These are phyloP conservation scores for Phytophthora idaei DNA, from an alignment of 352 stramenopile genomes.

Conservation along the genomic window DNA sequence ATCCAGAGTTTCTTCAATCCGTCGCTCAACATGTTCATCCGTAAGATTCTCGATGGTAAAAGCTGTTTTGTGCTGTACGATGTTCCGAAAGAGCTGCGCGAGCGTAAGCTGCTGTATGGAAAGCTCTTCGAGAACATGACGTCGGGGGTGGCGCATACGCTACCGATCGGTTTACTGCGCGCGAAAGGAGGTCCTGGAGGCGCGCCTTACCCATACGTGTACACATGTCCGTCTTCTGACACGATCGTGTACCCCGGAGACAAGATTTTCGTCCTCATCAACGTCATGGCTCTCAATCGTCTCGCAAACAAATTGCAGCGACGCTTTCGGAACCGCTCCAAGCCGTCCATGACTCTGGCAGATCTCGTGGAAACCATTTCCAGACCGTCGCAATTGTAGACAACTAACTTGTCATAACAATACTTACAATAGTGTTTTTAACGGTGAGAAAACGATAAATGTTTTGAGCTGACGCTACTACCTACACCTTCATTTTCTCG, in stretches of 20 bases:
- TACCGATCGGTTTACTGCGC: constrained; percentile 82
- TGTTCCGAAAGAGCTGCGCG: constrained; percentile 61
- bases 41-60: constrained; percentile 83
- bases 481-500: not conserved
- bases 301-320: constrained; percentile 82
- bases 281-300: constrained; percentile 72
- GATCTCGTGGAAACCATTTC: constrained; percentile 33
- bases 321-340: constrained; percentile 56
- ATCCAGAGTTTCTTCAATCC: constrained; percentile 91
- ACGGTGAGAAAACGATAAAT: too few relatives aligned
- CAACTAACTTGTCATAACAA: not conserved
- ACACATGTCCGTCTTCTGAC: constrained; percentile 71
- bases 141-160: constrained; percentile 60
- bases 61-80: constrained; percentile 88
- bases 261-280: constrained; percentile 86
- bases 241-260: constrained; percentile 71
- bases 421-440: too few relatives aligned
- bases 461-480: too few relatives aligned
- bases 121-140: constrained; percentile 85
- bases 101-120: constrained; percentile 58
- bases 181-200: constrained; percentile 49
- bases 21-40: constrained; percentile 85
- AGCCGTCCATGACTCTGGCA: constrained; percentile 28
- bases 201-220: constrained; percentile 80
- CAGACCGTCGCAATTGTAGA: constrained; percentile 24